Conservation (phyloP, 2,329 filamentous ascomycete genomes). For the Pyricularia sp. region DNA sequence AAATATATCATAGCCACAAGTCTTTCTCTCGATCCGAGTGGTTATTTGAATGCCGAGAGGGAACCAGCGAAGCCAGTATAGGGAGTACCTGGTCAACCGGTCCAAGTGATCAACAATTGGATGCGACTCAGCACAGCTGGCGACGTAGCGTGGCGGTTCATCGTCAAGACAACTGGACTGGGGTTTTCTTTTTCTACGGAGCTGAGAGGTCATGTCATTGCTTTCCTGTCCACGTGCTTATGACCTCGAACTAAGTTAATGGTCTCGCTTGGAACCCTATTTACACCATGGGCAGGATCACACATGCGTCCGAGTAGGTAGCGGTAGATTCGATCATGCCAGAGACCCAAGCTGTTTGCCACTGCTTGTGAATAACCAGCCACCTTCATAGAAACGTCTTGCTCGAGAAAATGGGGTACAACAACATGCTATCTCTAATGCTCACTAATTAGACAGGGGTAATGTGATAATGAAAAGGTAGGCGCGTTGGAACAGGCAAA, state of each 20-base stretch:
- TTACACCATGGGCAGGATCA: neutral
- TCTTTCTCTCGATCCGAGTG: neutral
- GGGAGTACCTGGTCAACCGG: neutral
- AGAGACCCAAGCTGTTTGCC: neutral
- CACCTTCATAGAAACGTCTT: neutral
- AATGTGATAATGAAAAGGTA: neutral
- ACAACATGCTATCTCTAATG: neutral
- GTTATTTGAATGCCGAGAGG: neutral
- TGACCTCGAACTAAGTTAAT: neutral
- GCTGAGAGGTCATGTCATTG: neutral
- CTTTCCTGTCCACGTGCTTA: neutral
- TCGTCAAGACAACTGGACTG: neutral
- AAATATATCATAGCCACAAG: neutral
- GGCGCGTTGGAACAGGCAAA: neutral
- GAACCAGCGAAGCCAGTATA: neutral
- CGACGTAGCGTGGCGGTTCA: neutral
- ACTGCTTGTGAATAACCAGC: neutral
- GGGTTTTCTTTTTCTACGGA: neutral
- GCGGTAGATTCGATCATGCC: neutral
- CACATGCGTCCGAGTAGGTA: neutral
- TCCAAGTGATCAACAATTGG: neutral
- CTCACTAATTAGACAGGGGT: neutral
- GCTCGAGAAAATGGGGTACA: neutral
- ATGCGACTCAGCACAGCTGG: neutral
- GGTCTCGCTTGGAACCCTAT: neutral